Evolutionary conservation across 768 basidiomycete species (phyloP), one percentile per base, ranked within the genome.

Genomic region (Agaricus subrufescens): DNA sequence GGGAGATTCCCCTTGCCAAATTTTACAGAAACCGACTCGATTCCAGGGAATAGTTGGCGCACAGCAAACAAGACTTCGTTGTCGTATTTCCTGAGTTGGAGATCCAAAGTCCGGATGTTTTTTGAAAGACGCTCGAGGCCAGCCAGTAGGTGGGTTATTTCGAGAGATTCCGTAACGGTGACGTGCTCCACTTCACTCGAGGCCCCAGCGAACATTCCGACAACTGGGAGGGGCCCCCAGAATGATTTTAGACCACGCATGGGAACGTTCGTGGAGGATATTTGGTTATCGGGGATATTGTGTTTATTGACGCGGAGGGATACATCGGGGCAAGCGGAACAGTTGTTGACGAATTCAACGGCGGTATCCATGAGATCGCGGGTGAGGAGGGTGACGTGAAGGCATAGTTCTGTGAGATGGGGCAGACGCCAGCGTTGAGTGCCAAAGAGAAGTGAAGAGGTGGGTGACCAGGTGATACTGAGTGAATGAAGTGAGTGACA

Each of bases 61-160:
- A 67, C 60, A 0, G 70, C 70, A 40, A 66, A 71, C 9, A 70
- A 57, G 6, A 70, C 54, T 56, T 71, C 70, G 1, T 67, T 60
- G 34, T 71, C 70, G 66, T 68, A 71, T 12, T 58, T 56, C 9
- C 62, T 50, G 1, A 70, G 52, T 37, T 65, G 60, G 1, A 71
- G 43, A n/a, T 68, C 65, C 15, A 71, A 47, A 4, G 58, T 59
- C 7, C 58, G 50, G 0, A 70, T 46, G 4, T 60, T 54, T 29
- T 50, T 44, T 2, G 66, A 63, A 2, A 70, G 59, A 30, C 60
- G 61, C 53, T 66, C 67, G 8, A 71, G 44, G 1, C 61, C 65
- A 19, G 55, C 50, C 12, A 67, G 54, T 3, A 67, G 52, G 6
- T 38, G 46, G 4, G 45, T 50, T 15, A 66, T 57, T 12, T 62